Percentiles rank a stretch among this genome's conserved stretches.
Conservation (phyloP, 208 protist genomes). For the Trypanosoma lewisi region DNA sequence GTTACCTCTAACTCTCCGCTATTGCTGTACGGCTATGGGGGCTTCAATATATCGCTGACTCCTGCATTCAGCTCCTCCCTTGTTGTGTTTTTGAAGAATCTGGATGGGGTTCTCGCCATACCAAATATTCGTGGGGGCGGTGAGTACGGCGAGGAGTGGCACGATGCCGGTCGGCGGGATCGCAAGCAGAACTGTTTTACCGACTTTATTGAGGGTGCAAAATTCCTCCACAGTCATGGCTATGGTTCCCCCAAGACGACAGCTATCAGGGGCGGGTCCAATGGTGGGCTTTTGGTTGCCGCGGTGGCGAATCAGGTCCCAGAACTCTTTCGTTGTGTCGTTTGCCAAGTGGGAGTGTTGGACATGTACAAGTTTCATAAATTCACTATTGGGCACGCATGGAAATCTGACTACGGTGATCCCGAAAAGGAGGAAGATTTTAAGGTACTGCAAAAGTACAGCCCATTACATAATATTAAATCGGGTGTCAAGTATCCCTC, state of each 20-base stretch:
- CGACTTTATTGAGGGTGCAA: conserved; percentile 78
- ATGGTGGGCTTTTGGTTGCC: conserved; percentile 93
- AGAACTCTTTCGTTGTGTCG: conserved; percentile 72
- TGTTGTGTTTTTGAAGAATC: conserved; percentile 80
- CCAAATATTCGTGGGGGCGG: conserved; percentile 95
- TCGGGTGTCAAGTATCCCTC: conserved; percentile 80
- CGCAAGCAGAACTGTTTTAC: conserved; percentile 92
- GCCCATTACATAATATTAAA: conserved; percentile 93
- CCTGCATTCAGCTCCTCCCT: conserved; percentile 73
- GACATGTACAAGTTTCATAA: conserved; percentile 96
- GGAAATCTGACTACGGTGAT: conserved; percentile 93
- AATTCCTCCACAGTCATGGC: conserved; percentile 67
- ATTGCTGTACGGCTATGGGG: conserved; percentile 94
- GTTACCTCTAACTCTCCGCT: conserved; percentile 67
- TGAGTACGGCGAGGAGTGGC: conserved; percentile 94
- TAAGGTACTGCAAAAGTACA: conserved; percentile 90
- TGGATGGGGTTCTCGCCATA: conserved; percentile 83
- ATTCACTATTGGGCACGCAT: conserved; percentile 93
- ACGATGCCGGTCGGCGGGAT: conserved; percentile 78
- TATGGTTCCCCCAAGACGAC: conserved; percentile 86
- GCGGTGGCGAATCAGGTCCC: conserved; percentile 90
- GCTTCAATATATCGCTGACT: conserved; percentile 90
- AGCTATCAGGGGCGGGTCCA: conserved; percentile 92
- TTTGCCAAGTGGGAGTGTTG: conserved; percentile 91
- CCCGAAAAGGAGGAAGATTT: conserved; percentile 93